A percentile compares a stretch with the other conserved stretches of the same genome.
These are phyloP conservation scores for Coniella vitis DNA, from an alignment of 2,329 filamentous ascomycete genomes.

Conservation along the genomic window DNA sequence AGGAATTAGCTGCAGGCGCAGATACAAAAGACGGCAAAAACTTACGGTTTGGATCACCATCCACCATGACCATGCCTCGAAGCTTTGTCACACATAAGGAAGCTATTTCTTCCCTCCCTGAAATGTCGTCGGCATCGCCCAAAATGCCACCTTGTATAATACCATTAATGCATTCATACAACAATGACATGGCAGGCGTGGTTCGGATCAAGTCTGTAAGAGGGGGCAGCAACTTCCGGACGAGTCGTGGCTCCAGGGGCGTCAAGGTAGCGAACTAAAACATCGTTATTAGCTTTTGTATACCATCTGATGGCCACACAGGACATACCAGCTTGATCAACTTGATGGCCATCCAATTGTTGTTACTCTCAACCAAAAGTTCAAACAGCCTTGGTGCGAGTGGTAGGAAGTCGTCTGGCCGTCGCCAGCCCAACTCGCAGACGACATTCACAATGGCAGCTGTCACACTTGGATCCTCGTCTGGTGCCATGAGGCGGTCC, in stretches of 20 bases:
- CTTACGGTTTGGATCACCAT: conserved; percentile 88
- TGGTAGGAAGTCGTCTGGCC: conserved; percentile 88
- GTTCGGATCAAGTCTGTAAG: conserved; percentile 89
- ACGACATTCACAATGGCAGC: conserved; percentile 95
- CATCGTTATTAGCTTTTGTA: conserved; percentile 8
- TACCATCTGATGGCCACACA: background rate
- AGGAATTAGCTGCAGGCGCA: conserved; percentile 6
- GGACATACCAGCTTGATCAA: conserved; percentile 81
- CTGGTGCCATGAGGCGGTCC: conserved; percentile 81
- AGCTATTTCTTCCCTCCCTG: conserved; percentile 86
- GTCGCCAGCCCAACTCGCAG: conserved; percentile 89
- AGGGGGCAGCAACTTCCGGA: conserved; percentile 85
- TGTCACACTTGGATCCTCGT: conserved; percentile 87
- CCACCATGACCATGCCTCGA: conserved; percentile 86
- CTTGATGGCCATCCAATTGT: conserved; percentile 99
- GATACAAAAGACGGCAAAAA: conserved; percentile 17
- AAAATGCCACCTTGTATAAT: conserved; percentile 96
- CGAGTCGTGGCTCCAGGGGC: conserved; percentile 81
- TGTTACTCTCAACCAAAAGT: conserved; percentile 80
- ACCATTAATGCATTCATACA: conserved; percentile 98
- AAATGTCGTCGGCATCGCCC: conserved; percentile 69
- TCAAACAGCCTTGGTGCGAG: conserved; percentile 89
- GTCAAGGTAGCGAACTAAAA: conserved; percentile 85
- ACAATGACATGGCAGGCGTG: conserved; percentile 92
- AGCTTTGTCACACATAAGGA: conserved; percentile 88